phyloP scores from a whole-genome alignment of 345 rosid genomes.

The Reutealis trisperma region DNA sequence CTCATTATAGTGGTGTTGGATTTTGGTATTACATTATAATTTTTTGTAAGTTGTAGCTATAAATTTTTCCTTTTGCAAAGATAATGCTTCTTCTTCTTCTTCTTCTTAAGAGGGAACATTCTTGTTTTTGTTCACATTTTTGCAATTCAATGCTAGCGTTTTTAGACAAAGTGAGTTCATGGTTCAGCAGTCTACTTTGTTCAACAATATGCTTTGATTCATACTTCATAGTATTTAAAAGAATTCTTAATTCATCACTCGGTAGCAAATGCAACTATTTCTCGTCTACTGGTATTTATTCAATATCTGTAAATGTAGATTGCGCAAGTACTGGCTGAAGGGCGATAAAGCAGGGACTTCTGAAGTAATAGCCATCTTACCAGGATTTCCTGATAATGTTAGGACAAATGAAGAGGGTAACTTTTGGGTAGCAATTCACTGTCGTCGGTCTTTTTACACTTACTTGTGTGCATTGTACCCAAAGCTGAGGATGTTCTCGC shows the following conservation, averaged over 20 bases:
- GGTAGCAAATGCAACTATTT: neutral
- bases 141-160: neutral
- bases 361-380: constrained; percentile 69
- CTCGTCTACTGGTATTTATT: neutral
- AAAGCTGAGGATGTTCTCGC: constrained; percentile 49
- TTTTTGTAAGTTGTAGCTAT: neutral
- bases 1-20: neutral
- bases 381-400: constrained; percentile 83
- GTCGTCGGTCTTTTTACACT: constrained; percentile 46
- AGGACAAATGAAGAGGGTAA: constrained; percentile 77
- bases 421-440: constrained; percentile 87
- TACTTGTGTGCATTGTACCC: constrained; percentile 46
- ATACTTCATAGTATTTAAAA: neutral
- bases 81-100: neutral
- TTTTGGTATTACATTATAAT: neutral
- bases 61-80: neutral
- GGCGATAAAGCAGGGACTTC: constrained; percentile 81
- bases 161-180: neutral
- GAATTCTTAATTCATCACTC: neutral
- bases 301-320: constrained; percentile 41
- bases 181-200: neutral
- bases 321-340: constrained; percentile 81
- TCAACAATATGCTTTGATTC: neutral
- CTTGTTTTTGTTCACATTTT: no score
- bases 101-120: neutral